These are phyloP conservation scores for Coprinellus aureogranulatus DNA, from an alignment of 768 basidiomycete species.

Conservation along the genomic window DNA sequence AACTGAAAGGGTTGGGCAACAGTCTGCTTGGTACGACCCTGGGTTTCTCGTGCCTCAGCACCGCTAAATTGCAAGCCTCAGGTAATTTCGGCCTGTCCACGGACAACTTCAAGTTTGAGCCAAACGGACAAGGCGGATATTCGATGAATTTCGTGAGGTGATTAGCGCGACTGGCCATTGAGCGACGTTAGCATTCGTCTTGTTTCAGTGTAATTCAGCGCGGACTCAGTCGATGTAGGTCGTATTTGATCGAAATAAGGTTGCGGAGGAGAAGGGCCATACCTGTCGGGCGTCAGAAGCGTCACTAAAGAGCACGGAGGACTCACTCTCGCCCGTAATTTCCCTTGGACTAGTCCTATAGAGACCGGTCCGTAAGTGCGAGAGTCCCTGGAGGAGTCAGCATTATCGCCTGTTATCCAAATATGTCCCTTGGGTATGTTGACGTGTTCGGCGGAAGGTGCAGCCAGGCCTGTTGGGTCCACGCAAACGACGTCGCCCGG, in stretches of 20 bases:
- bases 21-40: slow-evolving; percentile 68
- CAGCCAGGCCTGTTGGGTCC: slow-evolving; percentile 72
- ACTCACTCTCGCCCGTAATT: slow-evolving; percentile 62
- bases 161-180: background rate
- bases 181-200: too few relatives aligned
- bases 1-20: slow-evolving; percentile 91
- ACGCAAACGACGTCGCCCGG: slow-evolving; percentile 88
- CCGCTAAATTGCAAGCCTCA: slow-evolving; percentile 23
- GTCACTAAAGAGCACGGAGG: background rate
- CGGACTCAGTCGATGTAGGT: slow-evolving; percentile 35
- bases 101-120: slow-evolving; percentile 95
- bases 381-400: slow-evolving; percentile 80
- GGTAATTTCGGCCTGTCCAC: slow-evolving; percentile 93
- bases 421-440: slow-evolving; percentile 81
- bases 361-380: slow-evolving; percentile 92
- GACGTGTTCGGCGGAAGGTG: slow-evolving; percentile 70
- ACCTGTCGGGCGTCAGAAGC: slow-evolving; percentile 27
- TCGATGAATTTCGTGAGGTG: slow-evolving; percentile 79
- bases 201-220: too few relatives aligned
- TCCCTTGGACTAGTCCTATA: slow-evolving; percentile 70
- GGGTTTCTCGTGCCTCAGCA: background rate
- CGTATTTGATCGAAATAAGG: slow-evolving; percentile 42
- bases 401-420: slow-evolving; percentile 92
- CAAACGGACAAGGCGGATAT: slow-evolving; percentile 94
- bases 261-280: slow-evolving; percentile 39